These are phyloP conservation scores for Triticum urartu DNA, from an alignment of 176 grass and related monocot genomes.

Conservation along the genomic window DNA sequence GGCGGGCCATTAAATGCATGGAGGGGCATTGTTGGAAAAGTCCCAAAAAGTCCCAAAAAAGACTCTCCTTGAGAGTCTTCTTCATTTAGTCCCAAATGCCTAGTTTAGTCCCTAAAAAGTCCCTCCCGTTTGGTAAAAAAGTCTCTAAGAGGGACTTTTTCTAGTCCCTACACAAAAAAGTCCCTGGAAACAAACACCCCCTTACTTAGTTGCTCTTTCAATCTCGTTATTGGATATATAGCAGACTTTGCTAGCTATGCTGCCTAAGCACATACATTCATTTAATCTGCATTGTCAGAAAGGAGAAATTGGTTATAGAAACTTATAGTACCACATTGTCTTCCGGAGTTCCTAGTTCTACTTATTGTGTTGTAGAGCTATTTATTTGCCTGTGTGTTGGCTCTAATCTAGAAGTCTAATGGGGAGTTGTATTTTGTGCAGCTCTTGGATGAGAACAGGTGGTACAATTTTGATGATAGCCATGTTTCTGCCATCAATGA, in stretches of 20 bases:
- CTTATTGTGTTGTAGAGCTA: neutral
- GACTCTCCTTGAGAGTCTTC: no score
- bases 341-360: neutral
- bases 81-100: no score
- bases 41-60: no score
- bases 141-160: no score
- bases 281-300: slow-evolving; percentile 15
- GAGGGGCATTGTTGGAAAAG: no score
- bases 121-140: no score
- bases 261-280: neutral
- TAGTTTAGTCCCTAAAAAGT: no score
- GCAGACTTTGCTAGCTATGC: neutral
- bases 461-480: slow-evolving; percentile 99
- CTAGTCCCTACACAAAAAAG: no score
- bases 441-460: slow-evolving; percentile 86
- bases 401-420: slow-evolving; percentile 19
- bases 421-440: slow-evolving; percentile 43
- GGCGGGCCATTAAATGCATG: no score
- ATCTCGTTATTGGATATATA: neutral
- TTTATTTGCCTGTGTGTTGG: neutral
- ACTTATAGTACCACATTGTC: neutral
- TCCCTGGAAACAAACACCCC: no score
- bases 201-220: neutral
- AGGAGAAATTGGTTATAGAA: neutral
- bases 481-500: slow-evolving; percentile 84